phyloP scores from a whole-genome alignment of 108 stramenopile genomes.

The Poteriospumella lacustris region DNA sequence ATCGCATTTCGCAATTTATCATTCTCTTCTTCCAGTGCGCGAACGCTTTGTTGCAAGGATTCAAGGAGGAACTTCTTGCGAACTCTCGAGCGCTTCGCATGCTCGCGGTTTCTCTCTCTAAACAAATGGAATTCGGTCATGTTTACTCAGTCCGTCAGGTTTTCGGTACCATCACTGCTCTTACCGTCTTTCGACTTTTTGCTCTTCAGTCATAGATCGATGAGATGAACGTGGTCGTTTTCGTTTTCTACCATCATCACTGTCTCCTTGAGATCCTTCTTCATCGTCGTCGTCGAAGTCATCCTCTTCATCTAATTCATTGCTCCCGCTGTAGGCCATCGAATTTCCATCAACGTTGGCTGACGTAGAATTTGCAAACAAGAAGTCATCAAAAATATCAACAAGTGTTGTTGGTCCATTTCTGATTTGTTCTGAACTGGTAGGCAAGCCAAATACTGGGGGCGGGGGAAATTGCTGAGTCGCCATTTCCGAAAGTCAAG shows the following conservation, averaged over 20 bases:
- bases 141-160: background rate
- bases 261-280: too few relatives aligned
- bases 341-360: too few relatives aligned
- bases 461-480: conserved; percentile 1
- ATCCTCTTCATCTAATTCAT: background rate
- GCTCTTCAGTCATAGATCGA: conserved; percentile 52
- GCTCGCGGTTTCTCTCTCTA: conserved; percentile 84
- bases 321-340: background rate
- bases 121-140: background rate
- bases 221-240: background rate
- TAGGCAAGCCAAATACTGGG: background rate
- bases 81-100: conserved; percentile 88
- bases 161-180: background rate
- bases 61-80: conserved; percentile 96
- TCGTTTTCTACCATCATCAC: background rate
- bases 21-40: conserved; percentile 81
- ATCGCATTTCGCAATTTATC: conserved; percentile 63
- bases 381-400: conserved; percentile 13
- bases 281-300: conserved; percentile 1
- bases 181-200: conserved; percentile 34
- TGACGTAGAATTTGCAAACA: background rate
- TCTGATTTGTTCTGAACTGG: background rate
- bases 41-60: conserved; percentile 83
- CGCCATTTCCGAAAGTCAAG: background rate
- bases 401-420: background rate